These are phyloP conservation scores for Arabis alpina DNA, from an alignment of 345 rosid genomes.

Conservation along the genomic window DNA sequence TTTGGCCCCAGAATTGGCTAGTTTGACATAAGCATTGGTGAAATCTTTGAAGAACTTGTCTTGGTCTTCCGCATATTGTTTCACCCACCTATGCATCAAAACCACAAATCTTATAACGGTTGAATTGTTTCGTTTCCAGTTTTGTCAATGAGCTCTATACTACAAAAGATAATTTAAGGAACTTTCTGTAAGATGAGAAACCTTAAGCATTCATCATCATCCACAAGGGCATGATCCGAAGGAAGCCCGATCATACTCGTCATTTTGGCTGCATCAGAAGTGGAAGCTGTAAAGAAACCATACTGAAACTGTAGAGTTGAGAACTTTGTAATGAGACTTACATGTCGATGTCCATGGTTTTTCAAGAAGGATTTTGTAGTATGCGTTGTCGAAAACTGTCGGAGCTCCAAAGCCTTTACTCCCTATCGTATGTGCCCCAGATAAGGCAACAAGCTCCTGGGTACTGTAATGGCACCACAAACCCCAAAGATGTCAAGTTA, in stretches of 20 bases:
- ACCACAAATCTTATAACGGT: slow-evolving; percentile 26
- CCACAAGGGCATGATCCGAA: slow-evolving; percentile 83
- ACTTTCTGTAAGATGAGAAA: slow-evolving; percentile 33
- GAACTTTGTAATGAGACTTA: slow-evolving; percentile 37
- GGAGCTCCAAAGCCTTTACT: slow-evolving; percentile 91
- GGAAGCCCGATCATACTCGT: slow-evolving; percentile 88
- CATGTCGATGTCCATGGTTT: slow-evolving; percentile 89
- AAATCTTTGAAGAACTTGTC: slow-evolving; percentile 77
- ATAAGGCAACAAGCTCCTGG: slow-evolving; percentile 78
- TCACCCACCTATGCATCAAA: slow-evolving; percentile 67
- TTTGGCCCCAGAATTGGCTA: slow-evolving; percentile 77
- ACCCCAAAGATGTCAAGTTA: slow-evolving; percentile 11
- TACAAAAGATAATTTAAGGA: slow-evolving; percentile 6
- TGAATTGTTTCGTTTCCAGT: not conserved
- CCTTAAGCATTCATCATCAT: slow-evolving; percentile 88
- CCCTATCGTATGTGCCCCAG: slow-evolving; percentile 93
- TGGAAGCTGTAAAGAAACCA: not conserved
- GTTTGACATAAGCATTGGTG: slow-evolving; percentile 71
- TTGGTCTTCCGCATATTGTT: slow-evolving; percentile 66
- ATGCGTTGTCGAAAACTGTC: slow-evolving; percentile 69
- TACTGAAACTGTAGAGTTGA: slow-evolving; percentile 2
- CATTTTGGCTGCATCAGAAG: slow-evolving; percentile 62
- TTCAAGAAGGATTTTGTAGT: slow-evolving; percentile 79
- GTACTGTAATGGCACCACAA: slow-evolving; percentile 49
- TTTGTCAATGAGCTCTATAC: not conserved